A percentile compares a stretch with the other conserved stretches of the same genome.
These are phyloP conservation scores for Tilletia indica DNA, from an alignment of 1,284 basidiomycete genomes.

Conservation along the genomic window DNA sequence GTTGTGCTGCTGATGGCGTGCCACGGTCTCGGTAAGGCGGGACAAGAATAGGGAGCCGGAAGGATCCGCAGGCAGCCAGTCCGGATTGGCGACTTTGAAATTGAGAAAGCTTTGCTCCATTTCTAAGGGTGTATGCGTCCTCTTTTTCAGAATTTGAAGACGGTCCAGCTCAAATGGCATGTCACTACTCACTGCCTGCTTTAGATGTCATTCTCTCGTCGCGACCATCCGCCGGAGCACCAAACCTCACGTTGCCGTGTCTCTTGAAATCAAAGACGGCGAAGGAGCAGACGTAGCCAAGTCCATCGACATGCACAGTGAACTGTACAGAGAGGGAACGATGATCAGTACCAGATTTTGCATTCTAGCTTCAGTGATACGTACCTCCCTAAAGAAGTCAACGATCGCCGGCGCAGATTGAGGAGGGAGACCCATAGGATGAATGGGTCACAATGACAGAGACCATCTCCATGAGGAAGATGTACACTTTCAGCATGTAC, in stretches of 20 bases:
- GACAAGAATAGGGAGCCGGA: slow-evolving; percentile 79
- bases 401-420: slow-evolving; percentile 67
- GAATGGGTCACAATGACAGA: slow-evolving; percentile 88
- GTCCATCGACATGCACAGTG: slow-evolving; percentile 89
- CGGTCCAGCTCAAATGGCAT: no score
- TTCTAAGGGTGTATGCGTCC: slow-evolving; percentile 56
- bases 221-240: slow-evolving; percentile 68
- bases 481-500: slow-evolving; percentile 56
- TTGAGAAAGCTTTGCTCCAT: slow-evolving; percentile 98
- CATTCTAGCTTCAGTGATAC: background rate
- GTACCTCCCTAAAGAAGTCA: slow-evolving; percentile 47
- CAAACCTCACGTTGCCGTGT: slow-evolving; percentile 65
- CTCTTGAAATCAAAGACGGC: slow-evolving; percentile 95
- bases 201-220: slow-evolving; percentile 76
- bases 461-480: slow-evolving; percentile 82
- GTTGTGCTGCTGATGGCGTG: slow-evolving; percentile 16
- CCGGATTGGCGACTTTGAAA: slow-evolving; percentile 86
- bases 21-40: slow-evolving; percentile 70
- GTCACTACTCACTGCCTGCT: slow-evolving; percentile 64
- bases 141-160: no score
- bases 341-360: background rate
- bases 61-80: slow-evolving; percentile 86
- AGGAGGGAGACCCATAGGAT: slow-evolving; percentile 86
- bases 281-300: slow-evolving; percentile 95
- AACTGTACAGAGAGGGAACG: slow-evolving; percentile 62